phyloP scores from a whole-genome alignment of 192 early-diverging fungal species.

The Mortierella hygrophila region DNA sequence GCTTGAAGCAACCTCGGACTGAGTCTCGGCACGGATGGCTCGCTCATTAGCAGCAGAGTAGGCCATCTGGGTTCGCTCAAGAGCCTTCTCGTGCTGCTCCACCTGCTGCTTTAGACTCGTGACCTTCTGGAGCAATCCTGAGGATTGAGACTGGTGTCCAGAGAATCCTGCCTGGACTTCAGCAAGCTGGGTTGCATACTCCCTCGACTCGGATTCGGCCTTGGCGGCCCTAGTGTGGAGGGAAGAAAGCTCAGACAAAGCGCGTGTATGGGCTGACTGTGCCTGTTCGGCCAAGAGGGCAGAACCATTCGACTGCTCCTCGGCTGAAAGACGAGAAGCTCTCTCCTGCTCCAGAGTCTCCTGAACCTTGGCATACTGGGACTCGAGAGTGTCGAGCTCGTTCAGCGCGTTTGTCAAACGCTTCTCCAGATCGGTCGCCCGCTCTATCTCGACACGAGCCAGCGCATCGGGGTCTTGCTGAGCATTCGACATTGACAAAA shows the following conservation, averaged over 20 bases:
- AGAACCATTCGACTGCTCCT: conserved; percentile 60
- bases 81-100: conserved; percentile 55
- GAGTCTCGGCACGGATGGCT: conserved; percentile 53
- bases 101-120: conserved; percentile 49
- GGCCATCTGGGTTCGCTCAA: conserved; percentile 56
- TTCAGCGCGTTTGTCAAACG: conserved; percentile 56
- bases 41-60: conserved; percentile 54
- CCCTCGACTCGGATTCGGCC: conserved; percentile 60
- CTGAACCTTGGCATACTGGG: conserved; percentile 51
- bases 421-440: conserved; percentile 61
- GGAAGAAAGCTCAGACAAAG: conserved; percentile 57
- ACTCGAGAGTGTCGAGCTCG: conserved; percentile 56
- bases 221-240: conserved; percentile 55
- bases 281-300: conserved; percentile 61
- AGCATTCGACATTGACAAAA: conserved; percentile 57
- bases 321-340: conserved; percentile 52
- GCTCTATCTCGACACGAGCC: conserved; percentile 58
- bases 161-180: conserved; percentile 53
- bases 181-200: conserved; percentile 51
- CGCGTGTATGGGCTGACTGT: conserved; percentile 61
- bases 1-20: conserved; percentile 34
- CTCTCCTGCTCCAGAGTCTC: conserved; percentile 59
- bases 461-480: conserved; percentile 54
- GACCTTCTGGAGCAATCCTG: conserved; percentile 37
- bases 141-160: conserved; percentile 46